Base-by-base conservation (phyloP, 2,329 filamentous ascomycete genomes). In the Rugonectria rugulosa region DNA sequence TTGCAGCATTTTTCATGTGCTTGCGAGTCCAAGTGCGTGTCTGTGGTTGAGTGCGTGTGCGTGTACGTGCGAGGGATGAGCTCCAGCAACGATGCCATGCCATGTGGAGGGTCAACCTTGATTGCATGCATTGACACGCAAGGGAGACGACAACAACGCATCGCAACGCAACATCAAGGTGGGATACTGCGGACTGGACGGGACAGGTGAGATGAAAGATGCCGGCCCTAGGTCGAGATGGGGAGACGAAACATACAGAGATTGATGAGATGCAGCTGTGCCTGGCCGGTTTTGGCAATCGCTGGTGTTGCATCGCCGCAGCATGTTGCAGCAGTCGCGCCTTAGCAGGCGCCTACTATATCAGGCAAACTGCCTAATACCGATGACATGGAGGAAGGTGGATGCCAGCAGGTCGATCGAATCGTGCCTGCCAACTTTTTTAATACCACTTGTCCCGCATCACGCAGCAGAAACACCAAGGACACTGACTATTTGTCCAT, bases 391-490 rank as follows among this genome's bases (percentile, higher is more conserved):
- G 20, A 23, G 20, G 20, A 40, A 40, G 32, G 52, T 59, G 45
- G 57, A 36, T 58, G 60, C 59, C 43, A 52, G 58, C 52, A 63
- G 29, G 53, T 53, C 56, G 53, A 34, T 56, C 46, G 41, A 56
- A 53, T 38, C 40, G 44, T 52, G 55, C 44, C 63, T 63, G 67
- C 60, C 63, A 56, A 67, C 63, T 66, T 66, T n/a, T 58, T 66
- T 60, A 67, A 65, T 53, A 52, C 60, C 54, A 57, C 54, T 32
- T 47, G 51, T 59, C 60, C 59, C 62, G 47, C 62, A 48, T 61
- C 56, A 57, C 49, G n/a, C n/a, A 32, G 42, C 41, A 34, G 24
- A 48, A 42, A 41, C n/a, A 29, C 21, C 37, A 48, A 42, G n/a
- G 51, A 21, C 43, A 43, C n/a, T n/a, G n/a, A n/a, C 43, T 37